Percentiles rank a stretch among this genome's conserved stretches.
Evolutionary conservation across 2,329 filamentous ascomycete species (phyloP).

Genomic region (Diaporthe eres): DNA sequence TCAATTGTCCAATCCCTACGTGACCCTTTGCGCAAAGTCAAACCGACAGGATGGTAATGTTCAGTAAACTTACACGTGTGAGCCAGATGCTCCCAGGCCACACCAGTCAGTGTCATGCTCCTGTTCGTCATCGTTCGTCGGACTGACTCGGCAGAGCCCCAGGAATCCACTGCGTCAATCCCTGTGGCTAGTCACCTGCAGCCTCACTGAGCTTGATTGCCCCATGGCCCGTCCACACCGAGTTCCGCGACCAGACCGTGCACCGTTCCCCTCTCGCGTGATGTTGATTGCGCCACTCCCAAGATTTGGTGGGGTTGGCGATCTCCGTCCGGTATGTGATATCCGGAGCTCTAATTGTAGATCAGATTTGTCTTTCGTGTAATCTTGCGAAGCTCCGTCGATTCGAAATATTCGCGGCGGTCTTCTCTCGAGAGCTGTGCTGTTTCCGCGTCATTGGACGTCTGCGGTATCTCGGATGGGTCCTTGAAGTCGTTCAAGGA

Average conservation of each 20-base stretch:
- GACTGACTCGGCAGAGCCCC: conserved; percentile 7
- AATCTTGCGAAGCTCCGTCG: neutral
- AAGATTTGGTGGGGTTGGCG: conserved; percentile 9
- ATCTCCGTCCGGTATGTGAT: conserved; percentile 11
- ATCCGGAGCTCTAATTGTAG: conserved; percentile 3
- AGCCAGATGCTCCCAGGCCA: neutral
- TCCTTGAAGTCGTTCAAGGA: neutral
- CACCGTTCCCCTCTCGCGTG: neutral
- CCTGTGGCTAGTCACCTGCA: conserved; percentile 14
- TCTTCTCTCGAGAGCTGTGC: neutral
- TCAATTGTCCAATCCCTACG: too few relatives aligned
- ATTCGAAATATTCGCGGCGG: neutral
- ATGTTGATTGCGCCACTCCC: neutral
- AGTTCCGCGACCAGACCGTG: conserved; percentile 1
- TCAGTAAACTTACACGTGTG: neutral
- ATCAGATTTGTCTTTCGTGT: neutral
- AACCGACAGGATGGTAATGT: neutral
- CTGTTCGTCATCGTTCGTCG: neutral
- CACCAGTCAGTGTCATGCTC: neutral
- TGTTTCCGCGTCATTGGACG: neutral
- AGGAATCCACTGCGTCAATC: neutral
- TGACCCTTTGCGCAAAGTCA: neutral
- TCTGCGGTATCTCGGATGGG: neutral
- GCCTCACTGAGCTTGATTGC: neutral
- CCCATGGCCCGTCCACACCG: conserved; percentile 7